Percentiles rank a stretch among this genome's conserved stretches.
phyloP scores from a whole-genome alignment of 139 green algal species.

The Chlorella sorokiniana region DNA sequence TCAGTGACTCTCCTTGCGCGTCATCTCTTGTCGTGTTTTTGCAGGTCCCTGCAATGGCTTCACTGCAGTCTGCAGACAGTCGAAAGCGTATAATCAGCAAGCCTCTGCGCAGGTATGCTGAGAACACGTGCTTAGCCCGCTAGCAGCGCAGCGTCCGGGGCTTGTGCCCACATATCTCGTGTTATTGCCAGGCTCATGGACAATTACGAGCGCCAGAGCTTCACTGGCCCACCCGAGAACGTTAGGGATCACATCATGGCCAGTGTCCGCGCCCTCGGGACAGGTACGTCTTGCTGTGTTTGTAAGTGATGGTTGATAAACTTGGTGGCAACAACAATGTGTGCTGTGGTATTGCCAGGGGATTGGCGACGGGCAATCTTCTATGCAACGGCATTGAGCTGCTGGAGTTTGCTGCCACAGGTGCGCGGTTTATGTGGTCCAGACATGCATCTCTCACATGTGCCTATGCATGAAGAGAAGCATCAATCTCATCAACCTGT shows the following conservation, averaged over 20 bases:
- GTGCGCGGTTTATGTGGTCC: too few species aligned
- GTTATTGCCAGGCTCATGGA: constrained; percentile 80
- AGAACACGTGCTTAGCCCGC: not conserved
- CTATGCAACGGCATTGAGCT: constrained; percentile 66
- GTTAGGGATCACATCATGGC: constrained; percentile 98
- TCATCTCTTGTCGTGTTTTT: not conserved
- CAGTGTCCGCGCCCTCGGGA: constrained; percentile 56
- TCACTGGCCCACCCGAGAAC: constrained; percentile 94
- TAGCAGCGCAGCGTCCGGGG: not conserved
- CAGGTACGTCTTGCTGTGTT: constrained; percentile 23
- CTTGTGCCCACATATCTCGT: not conserved
- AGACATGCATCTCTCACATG: too few species aligned
- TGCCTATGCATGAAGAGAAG: not conserved
- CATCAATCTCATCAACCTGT: not conserved
- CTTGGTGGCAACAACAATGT: constrained; percentile 49
- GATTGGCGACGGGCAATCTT: constrained; percentile 83
- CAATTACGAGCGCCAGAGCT: constrained; percentile 93
- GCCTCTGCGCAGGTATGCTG: constrained; percentile 63
- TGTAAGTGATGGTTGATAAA: not conserved
- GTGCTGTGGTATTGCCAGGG: constrained; percentile 50
- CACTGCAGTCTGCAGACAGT: constrained; percentile 12
- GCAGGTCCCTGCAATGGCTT: constrained; percentile 82
- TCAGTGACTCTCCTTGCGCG: not conserved
- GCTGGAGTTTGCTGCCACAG: constrained; percentile 81
- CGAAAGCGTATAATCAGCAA: constrained; percentile 73